Conservation (phyloP, 208 protist species). For the Eutreptiella sp. region DNA sequence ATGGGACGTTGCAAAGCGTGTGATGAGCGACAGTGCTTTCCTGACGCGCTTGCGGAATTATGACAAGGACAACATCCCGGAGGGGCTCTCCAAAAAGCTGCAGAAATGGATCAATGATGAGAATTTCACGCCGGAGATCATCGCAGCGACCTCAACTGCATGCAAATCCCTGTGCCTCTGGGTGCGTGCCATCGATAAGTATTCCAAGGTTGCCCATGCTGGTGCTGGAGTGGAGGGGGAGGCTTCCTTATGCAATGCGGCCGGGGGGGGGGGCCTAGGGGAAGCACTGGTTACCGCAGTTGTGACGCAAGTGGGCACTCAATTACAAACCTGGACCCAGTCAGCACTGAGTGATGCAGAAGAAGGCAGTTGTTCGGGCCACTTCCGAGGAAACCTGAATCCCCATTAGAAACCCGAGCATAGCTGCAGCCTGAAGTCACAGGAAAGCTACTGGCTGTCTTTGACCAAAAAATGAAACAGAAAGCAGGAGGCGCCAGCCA, state of each 20-base stretch:
- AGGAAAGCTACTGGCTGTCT: no score
- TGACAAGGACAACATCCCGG: constrained; percentile 79
- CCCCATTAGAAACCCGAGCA: no score
- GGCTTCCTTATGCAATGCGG: constrained; percentile 29
- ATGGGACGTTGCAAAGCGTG: constrained; percentile 82
- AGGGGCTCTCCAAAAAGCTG: constrained; percentile 72
- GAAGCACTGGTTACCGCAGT: no score
- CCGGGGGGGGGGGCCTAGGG: no score
- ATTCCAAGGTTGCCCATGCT: constrained; percentile 59
- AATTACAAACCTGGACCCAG: no score
- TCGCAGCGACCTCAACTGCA: constrained; percentile 85
- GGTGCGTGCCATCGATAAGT: constrained; percentile 87
- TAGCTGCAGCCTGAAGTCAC: no score
- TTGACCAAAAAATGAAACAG: no score
- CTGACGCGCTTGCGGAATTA: constrained; percentile 82
- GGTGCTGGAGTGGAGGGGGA: constrained; percentile 39
- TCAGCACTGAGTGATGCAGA: no score
- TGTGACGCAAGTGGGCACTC: no score
- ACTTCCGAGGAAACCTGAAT: no score
- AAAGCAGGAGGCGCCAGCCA: no score
- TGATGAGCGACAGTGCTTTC: constrained; percentile 84
- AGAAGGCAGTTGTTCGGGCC: no score
- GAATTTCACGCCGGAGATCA: constrained; percentile 76
- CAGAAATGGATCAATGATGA: constrained; percentile 86
- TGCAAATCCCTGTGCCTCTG: constrained; percentile 88